These are phyloP conservation scores for Conoideocrella luteorostrata DNA, from an alignment of 2,329 filamentous ascomycete species.

Conservation along the genomic window DNA sequence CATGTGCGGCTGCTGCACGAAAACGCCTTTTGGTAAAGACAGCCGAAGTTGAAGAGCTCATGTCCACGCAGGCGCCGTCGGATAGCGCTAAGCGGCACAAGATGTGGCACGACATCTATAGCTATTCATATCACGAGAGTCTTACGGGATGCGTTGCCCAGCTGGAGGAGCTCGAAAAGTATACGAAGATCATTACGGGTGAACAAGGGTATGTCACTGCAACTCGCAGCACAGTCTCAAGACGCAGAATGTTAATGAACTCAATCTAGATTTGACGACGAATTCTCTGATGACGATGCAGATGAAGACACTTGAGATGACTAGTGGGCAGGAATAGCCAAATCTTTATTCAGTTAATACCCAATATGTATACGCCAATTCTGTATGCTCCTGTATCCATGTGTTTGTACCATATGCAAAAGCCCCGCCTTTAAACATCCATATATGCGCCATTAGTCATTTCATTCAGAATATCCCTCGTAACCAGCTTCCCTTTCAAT, in stretches of 20 bases:
- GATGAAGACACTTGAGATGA: constrained; percentile 13
- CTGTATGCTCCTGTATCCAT: constrained; percentile 1
- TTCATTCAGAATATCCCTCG: constrained; percentile 75
- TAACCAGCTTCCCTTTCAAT: constrained; percentile 59
- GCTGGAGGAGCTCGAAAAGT: constrained; percentile 47
- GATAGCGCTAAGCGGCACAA: constrained; percentile 27
- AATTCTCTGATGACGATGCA: constrained; percentile 19
- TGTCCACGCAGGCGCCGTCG: constrained; percentile 15
- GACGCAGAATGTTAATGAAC: background rate
- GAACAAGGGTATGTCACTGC: constrained; percentile 37
- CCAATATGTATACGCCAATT: constrained; percentile 10
- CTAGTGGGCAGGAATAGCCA: background rate
- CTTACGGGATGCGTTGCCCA: constrained; percentile 49
- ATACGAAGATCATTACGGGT: constrained; percentile 52
- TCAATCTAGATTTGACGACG: constrained; percentile 26
- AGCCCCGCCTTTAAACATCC: constrained; percentile 1
- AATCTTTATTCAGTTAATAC: constrained; percentile 9
- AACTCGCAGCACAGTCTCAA: background rate
- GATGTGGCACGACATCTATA: constrained; percentile 52
- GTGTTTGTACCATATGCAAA: background rate
- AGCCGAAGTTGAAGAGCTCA: constrained; percentile 37
- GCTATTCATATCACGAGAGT: constrained; percentile 47
- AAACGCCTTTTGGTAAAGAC: constrained; percentile 46
- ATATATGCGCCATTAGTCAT: constrained; percentile 40
- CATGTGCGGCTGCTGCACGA: constrained; percentile 47